These are phyloP conservation scores for Eustoma russellianum DNA, from an alignment of 257 asterid species.

Conservation along the genomic window DNA sequence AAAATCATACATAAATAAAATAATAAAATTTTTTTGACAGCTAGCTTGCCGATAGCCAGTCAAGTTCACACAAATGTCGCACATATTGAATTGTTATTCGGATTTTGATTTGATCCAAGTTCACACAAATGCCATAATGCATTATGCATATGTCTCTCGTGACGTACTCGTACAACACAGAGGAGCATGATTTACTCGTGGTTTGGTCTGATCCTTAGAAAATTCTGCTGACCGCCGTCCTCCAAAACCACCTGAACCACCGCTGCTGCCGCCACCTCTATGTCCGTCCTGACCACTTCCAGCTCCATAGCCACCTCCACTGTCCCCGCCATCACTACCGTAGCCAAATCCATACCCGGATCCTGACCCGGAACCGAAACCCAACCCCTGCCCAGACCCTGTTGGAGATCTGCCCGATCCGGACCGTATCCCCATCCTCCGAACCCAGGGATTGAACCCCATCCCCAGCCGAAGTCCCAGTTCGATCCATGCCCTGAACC, in stretches of 20 bases:
- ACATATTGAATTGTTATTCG: too few relatives aligned
- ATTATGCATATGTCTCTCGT: background rate
- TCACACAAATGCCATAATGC: background rate
- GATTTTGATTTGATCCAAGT: too few relatives aligned
- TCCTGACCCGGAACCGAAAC: conserved; percentile 28
- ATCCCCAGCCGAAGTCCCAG: conserved; percentile 34
- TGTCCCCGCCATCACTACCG: conserved; percentile 17
- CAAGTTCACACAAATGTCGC: too few relatives aligned
- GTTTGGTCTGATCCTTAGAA: background rate
- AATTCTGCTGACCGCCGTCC: conserved; percentile 4
- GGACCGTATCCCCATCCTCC: conserved; percentile 41
- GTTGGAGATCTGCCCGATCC: conserved; percentile 31
- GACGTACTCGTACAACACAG: background rate
- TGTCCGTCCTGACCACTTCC: conserved; percentile 18
- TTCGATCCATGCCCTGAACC: conserved; percentile 34
- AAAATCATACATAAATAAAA: too few relatives aligned
- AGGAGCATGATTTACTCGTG: conserved; percentile 3
- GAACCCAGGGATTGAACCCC: conserved; percentile 35
- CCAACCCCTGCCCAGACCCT: conserved; percentile 22
- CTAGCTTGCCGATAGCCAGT: too few relatives aligned
- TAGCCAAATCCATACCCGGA: conserved; percentile 27
- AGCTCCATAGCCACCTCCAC: conserved; percentile 14
- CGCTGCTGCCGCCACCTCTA: conserved; percentile 9
- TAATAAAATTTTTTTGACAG: too few relatives aligned
- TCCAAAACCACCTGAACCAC: conserved; percentile 1